Conservation (phyloP, 2,329 filamentous ascomycete species). For the Rhynchosporium agropyri region DNA sequence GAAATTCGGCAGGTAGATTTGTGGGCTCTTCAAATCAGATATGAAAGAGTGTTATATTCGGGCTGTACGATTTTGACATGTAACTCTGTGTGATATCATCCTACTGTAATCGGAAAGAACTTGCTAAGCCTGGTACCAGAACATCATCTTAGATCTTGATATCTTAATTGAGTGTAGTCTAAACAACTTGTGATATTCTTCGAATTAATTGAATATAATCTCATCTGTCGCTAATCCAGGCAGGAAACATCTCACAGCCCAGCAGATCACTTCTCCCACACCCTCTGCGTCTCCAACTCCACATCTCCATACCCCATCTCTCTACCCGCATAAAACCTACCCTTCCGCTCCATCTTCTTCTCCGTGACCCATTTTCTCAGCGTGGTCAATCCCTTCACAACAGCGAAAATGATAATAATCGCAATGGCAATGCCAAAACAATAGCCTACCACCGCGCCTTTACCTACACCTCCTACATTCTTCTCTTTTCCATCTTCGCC, state of each 20-base stretch:
- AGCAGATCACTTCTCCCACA: slow-evolving; percentile 31
- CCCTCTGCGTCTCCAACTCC: slow-evolving; percentile 34
- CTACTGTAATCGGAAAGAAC: too few relatives aligned
- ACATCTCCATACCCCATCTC: slow-evolving; percentile 32
- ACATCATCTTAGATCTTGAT: too few relatives aligned
- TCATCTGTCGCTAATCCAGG: too few relatives aligned
- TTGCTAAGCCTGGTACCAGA: too few relatives aligned
- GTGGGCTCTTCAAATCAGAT: accelerated
- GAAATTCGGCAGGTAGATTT: too few relatives aligned
- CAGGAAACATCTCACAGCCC: not conserved
- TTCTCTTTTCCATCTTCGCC: slow-evolving; percentile 21
- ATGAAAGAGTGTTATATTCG: too few relatives aligned
- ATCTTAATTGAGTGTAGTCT: too few relatives aligned
- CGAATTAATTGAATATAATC: too few relatives aligned
- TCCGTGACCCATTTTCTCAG: slow-evolving; percentile 45
- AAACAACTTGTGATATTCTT: too few relatives aligned
- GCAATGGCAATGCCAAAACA: slow-evolving; percentile 38
- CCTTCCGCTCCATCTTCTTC: slow-evolving; percentile 46
- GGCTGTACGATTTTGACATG: too few relatives aligned
- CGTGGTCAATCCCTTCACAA: slow-evolving; percentile 26
- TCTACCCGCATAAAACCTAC: slow-evolving; percentile 43
- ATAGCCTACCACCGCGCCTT: slow-evolving; percentile 33
- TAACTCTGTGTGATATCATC: too few relatives aligned
- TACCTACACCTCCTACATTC: slow-evolving; percentile 27
- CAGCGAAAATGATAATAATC: slow-evolving; percentile 35